Percentiles rank a stretch among this genome's conserved stretches.
phyloP scores from a whole-genome alignment of 257 asterid genomes.

The Buddleja alternifolia region DNA sequence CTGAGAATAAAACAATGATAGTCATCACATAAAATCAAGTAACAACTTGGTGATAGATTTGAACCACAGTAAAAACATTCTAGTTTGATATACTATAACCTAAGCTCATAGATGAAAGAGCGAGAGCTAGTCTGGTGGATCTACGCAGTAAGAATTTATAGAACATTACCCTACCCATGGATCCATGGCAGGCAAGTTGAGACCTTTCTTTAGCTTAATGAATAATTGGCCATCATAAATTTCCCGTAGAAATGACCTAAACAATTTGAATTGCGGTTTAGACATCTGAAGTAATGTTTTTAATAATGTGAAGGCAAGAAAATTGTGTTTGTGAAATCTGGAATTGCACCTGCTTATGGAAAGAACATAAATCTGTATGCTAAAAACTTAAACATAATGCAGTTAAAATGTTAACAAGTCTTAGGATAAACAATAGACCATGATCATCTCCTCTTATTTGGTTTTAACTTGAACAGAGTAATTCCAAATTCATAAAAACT shows the following conservation, averaged over 20 bases:
- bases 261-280: constrained; percentile 23
- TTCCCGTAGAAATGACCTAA: constrained; percentile 88
- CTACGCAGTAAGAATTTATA: constrained; percentile 28
- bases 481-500: not conserved
- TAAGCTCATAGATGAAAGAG: not conserved
- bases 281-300: not conserved
- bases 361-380: constrained; percentile 1
- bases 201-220: constrained; percentile 81
- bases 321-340: not conserved
- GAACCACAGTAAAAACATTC: constrained; percentile 6
- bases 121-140: not conserved
- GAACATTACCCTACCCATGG: constrained; percentile 82
- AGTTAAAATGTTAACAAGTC: not conserved
- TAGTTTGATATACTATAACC: constrained; percentile 9
- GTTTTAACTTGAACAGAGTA: not conserved
- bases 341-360: not conserved
- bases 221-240: constrained; percentile 92
- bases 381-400: not conserved
- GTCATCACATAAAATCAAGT: not conserved
- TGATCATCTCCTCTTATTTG: not conserved
- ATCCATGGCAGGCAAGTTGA: constrained; percentile 91
- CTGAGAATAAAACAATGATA: constrained; percentile 45
- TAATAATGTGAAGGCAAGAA: constrained; percentile 23
- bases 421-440: not conserved
- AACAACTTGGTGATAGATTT: not conserved